Base-by-base conservation (phyloP, 208 protist species). In the Leishmania turanica region DNA sequence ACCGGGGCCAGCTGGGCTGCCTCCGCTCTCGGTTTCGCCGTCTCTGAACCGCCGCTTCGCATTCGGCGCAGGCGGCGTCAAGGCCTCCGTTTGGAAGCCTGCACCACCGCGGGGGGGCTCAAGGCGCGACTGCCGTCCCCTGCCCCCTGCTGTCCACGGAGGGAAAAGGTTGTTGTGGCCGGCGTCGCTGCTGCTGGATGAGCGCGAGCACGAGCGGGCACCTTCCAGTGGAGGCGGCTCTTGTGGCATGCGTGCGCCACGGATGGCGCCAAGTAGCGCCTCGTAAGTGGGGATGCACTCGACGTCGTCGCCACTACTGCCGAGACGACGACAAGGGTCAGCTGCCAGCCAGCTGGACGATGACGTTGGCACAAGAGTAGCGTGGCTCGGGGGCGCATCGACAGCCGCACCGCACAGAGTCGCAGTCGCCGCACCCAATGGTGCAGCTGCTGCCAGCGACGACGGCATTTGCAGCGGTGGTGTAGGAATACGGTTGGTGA, bases 401-500 rank as follows among this genome's bases (percentile, higher is more conserved):
- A n/a, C 31, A 75, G 31, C 47, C 27, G 45, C 17, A 40, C 15
- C 8, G 49, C 71, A 40, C 71, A 42, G 71, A 24, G 71, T 75
- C 7, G 47, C 71, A 15, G 49, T 42, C 3, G 31, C 19, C 47
- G 8, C 71, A 58, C 19, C 6, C 40, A 13, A 7, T 40, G 66
- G 37, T 47, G 37, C 66, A 47, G 31, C 66, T 21, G 64, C 64
- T 47, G 66, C 49, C 37, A 27, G 9, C 15, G 75, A 49, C 17
- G 40, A 11, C 9, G 58, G 24, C 27, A 8, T 37, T n/a, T 60
- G 71, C 51, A 51, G 51, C 24, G 71, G 49, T n/a, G 71, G 17
- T 0, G 75, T 69, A 37, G 75, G 40, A 45, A 40, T 47, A 40
- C 58, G 75, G 60, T 78, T 78, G 3, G 75, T 78, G 58, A 78